A percentile compares a stretch with the other conserved stretches of the same genome.
Conservation (phyloP, 495 filamentous ascomycete species). For the Parathielavia appendiculata region DNA sequence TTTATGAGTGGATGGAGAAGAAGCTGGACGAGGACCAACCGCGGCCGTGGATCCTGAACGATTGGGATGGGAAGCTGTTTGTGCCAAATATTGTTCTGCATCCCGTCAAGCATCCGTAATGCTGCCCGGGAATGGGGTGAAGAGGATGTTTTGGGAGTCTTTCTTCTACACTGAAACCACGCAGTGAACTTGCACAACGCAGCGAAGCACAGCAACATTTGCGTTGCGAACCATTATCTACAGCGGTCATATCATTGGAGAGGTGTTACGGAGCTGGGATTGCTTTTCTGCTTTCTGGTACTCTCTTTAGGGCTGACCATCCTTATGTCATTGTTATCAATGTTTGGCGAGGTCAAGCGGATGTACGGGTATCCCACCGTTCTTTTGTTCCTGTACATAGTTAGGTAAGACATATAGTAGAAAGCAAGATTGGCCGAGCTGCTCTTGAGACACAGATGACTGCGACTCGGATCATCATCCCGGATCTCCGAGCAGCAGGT, state of each 20-base stretch:
- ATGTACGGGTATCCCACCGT: too few relatives aligned
- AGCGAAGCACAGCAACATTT: neutral
- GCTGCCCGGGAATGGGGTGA: too few relatives aligned
- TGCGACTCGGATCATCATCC: too few relatives aligned
- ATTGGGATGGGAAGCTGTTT: conserved; percentile 26
- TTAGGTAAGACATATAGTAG: too few relatives aligned
- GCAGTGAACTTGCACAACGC: neutral
- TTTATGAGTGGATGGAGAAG: conserved; percentile 25
- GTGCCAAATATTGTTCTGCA: conserved; percentile 32
- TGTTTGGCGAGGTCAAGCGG: neutral
- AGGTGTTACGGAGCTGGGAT: neutral
- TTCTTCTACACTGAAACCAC: too few relatives aligned
- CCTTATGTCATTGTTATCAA: too few relatives aligned
- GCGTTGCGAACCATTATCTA: neutral
- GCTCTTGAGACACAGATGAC: too few relatives aligned
- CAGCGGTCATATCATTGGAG: neutral
- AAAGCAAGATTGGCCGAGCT: too few relatives aligned
- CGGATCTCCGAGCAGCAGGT: too few relatives aligned
- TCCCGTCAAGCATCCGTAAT: conserved; percentile 28
- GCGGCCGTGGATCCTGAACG: conserved; percentile 26
- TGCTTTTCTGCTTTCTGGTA: neutral
- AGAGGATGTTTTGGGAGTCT: neutral
- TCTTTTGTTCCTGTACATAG: too few relatives aligned
- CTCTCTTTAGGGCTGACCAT: too few relatives aligned
- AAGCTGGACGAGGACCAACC: conserved; percentile 8